Evolutionary conservation across 2,329 filamentous ascomycete species (phyloP).

Genomic region (Rutstroemia sp.): DNA sequence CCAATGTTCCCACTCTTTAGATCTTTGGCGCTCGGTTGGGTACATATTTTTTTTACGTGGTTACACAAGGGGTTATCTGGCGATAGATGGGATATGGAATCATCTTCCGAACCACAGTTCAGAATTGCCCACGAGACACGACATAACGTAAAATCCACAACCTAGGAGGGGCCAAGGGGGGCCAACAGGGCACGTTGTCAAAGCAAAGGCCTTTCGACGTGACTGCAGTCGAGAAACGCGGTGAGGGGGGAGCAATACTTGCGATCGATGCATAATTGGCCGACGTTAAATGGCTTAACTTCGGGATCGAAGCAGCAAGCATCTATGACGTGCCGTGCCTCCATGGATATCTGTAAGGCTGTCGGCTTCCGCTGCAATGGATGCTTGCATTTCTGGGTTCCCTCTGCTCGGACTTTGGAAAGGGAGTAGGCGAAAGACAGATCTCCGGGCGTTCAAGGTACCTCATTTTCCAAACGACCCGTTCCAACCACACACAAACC

Average conservation of each 20-base stretch:
- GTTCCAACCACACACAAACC: not conserved
- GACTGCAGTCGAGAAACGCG: constrained; percentile 7
- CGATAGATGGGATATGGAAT: not conserved
- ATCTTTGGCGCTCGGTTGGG: not conserved
- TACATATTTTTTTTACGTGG: constrained; percentile 1
- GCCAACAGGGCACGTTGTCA: not conserved
- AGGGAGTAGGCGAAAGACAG: not conserved
- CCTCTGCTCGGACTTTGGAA: constrained; percentile 8
- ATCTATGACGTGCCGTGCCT: constrained; percentile 7
- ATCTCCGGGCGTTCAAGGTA: not conserved
- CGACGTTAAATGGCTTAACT: not conserved
- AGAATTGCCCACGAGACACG: constrained; percentile 6
- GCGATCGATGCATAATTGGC: not conserved
- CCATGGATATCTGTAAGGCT: constrained; percentile 12
- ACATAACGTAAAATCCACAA: not conserved
- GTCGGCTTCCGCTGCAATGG: constrained; percentile 14
- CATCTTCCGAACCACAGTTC: not conserved
- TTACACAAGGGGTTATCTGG: not conserved
- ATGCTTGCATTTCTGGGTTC: constrained; percentile 7
- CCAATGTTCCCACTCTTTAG: not conserved
- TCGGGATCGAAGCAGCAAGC: not conserved
- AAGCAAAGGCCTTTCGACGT: not conserved
- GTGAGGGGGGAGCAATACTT: constrained; percentile 1
- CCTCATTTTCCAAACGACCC: not conserved
- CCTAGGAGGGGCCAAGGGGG: not conserved